phyloP scores from a whole-genome alignment of 1,284 basidiomycete species.

The Omphalotus olearius region DNA sequence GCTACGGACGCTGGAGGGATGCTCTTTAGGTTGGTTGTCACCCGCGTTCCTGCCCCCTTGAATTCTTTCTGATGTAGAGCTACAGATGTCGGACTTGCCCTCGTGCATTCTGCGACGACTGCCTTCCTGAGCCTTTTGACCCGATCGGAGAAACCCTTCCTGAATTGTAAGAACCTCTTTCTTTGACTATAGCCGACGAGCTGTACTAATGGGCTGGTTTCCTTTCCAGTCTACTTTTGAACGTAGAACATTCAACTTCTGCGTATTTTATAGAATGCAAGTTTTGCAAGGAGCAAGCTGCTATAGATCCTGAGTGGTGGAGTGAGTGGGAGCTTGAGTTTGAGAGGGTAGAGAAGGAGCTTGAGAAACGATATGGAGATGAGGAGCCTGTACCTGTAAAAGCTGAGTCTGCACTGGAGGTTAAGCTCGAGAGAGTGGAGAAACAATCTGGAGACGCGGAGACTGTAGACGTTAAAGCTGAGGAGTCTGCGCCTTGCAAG shows the following conservation, averaged over 20 bases:
- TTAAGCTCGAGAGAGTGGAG: too few relatives aligned
- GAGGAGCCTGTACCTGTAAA: background rate
- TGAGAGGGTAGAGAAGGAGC: conserved; percentile 18
- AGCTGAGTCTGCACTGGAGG: too few relatives aligned
- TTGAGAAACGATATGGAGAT: conserved; percentile 1
- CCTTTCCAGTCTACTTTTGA: conserved; percentile 33
- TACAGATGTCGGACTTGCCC: conserved; percentile 55
- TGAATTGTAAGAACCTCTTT: conserved; percentile 42
- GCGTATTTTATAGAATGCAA: conserved; percentile 48
- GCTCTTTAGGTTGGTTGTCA: conserved; percentile 38
- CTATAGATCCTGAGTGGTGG: conserved; percentile 25
- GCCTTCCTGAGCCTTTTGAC: conserved; percentile 46
- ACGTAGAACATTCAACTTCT: conserved; percentile 26
- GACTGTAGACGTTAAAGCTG: too few relatives aligned
- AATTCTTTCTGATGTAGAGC: background rate
- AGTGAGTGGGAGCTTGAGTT: conserved; percentile 36
- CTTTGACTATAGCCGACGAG: background rate
- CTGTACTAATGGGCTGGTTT: background rate
- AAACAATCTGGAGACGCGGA: too few relatives aligned
- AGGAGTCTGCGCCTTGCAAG: too few relatives aligned
- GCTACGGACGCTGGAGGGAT: conserved; percentile 44
- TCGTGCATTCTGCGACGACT: conserved; percentile 58
- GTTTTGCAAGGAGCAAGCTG: conserved; percentile 35
- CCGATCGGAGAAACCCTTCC: conserved; percentile 50
- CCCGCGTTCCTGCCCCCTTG: background rate